Percentiles rank a stretch among this genome's conserved stretches.
These are phyloP conservation scores for Vanderwaltozyma polyspora DNA, from an alignment of 805 yeast genomes.

Conservation along the genomic window DNA sequence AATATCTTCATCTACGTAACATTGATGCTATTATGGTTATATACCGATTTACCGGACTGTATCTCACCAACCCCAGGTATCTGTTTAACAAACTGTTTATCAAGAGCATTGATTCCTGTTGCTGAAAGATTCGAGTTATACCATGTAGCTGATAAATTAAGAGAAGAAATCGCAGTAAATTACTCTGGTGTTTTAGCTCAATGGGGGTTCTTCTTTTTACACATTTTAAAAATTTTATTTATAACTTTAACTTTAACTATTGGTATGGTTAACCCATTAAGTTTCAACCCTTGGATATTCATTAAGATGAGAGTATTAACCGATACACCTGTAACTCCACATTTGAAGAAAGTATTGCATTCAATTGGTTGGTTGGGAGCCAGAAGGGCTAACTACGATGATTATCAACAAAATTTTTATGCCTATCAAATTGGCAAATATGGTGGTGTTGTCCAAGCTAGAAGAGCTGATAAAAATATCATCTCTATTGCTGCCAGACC, in stretches of 20 bases:
- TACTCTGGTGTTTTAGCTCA: conserved; percentile 40
- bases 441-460: conserved; percentile 73
- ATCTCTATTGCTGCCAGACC: conserved; percentile 46
- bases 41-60: conserved; percentile 84
- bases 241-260: conserved; percentile 48
- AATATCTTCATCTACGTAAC: conserved; percentile 8
- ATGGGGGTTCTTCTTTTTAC: conserved; percentile 59
- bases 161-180: conserved; percentile 37
- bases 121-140: conserved; percentile 29
- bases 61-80: conserved; percentile 89
- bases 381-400: conserved; percentile 56
- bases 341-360: conserved; percentile 35
- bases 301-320: conserved; percentile 26
- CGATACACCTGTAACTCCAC: conserved; percentile 25
- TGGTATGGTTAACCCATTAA: conserved; percentile 72
- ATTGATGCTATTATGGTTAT: conserved; percentile 59
- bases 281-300: conserved; percentile 32
- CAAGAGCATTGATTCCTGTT: conserved; percentile 26
- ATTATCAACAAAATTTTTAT: conserved; percentile 60
- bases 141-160: conserved; percentile 35
- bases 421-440: conserved; percentile 48
- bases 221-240: conserved; percentile 47
- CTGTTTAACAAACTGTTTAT: conserved; percentile 56
- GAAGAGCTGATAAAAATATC: conserved; percentile 57
- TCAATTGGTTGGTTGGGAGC: conserved; percentile 93